phyloP scores from a whole-genome alignment of 2,329 filamentous ascomycete species.

The Penicillium sp. region DNA sequence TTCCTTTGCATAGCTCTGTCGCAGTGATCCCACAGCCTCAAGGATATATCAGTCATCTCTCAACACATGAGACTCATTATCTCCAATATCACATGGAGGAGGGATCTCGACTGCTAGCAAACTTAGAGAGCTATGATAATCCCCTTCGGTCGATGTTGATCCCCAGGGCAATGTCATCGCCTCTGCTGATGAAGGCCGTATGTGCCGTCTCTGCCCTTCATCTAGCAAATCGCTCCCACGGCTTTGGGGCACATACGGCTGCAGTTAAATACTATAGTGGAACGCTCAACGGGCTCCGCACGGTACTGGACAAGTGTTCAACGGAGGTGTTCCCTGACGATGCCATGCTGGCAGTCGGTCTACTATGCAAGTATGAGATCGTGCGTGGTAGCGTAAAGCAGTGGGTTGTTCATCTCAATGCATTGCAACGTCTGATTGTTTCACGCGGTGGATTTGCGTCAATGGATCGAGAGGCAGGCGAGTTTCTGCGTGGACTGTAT shows the following conservation, averaged over 20 bases:
- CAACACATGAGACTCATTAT: constrained; percentile 33
- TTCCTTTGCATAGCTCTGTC: not conserved
- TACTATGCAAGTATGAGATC: constrained; percentile 40
- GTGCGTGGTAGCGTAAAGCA: constrained; percentile 39
- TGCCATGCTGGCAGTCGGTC: constrained; percentile 33
- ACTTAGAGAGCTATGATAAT: constrained; percentile 38
- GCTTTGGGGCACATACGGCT: constrained; percentile 26
- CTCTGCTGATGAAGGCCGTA: constrained; percentile 37
- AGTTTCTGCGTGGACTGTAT: constrained; percentile 37
- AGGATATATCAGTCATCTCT: constrained; percentile 26
- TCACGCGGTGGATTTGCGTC: constrained; percentile 32
- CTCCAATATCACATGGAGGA: constrained; percentile 39
- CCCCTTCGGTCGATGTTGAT: constrained; percentile 37
- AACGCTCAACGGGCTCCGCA: constrained; percentile 34
- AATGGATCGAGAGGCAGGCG: constrained; percentile 30
- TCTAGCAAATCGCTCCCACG: constrained; percentile 31
- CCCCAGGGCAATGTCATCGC: constrained; percentile 36
- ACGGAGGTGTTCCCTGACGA: constrained; percentile 28
- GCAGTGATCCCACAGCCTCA: constrained; percentile 15
- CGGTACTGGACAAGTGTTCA: constrained; percentile 20
- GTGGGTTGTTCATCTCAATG: constrained; percentile 38
- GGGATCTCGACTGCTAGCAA: constrained; percentile 35
- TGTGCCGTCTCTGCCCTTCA: constrained; percentile 40
- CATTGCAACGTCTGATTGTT: constrained; percentile 33
- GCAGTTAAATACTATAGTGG: constrained; percentile 34